Percentiles rank a stretch among this genome's conserved stretches.
phyloP scores from a whole-genome alignment of 768 basidiomycete species.

The Scleroderma citrinum region DNA sequence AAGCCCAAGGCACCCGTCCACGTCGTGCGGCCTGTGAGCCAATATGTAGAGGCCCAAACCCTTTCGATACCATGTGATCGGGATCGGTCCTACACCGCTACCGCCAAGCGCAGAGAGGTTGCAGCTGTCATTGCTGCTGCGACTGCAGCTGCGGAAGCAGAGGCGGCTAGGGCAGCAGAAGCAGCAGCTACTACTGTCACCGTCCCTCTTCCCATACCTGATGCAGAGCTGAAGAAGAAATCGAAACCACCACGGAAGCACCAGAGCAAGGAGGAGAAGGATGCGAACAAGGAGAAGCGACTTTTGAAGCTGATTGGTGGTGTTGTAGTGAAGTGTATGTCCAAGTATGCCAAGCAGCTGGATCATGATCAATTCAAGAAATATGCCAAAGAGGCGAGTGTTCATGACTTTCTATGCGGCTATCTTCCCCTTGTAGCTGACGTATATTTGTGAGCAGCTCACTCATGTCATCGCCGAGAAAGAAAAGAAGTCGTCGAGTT shows the following conservation, averaged over 20 bases:
- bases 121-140: conserved; percentile 40
- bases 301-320: conserved; percentile 78
- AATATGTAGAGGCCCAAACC: too few relatives aligned
- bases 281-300: conserved; percentile 73
- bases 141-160: conserved; percentile 29
- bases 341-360: conserved; percentile 74
- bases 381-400: conserved; percentile 91
- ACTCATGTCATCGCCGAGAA: conserved; percentile 86
- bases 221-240: conserved; percentile 17
- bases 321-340: conserved; percentile 91
- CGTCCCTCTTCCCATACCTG: conserved; percentile 7
- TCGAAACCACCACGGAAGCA: conserved; percentile 34
- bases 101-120: conserved; percentile 23
- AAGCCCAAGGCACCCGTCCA: conserved; percentile 4
- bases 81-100: too few relatives aligned
- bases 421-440: background rate
- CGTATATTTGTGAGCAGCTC: conserved; percentile 43
- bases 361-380: conserved; percentile 85
- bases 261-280: conserved; percentile 51
- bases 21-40: too few relatives aligned
- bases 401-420: conserved; percentile 14
- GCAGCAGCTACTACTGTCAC: conserved; percentile 13
- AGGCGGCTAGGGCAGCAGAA: conserved; percentile 26
- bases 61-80: too few relatives aligned
- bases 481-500: conserved; percentile 87